Evolutionary conservation across 2,329 filamentous ascomycete genomes (phyloP).

Genomic region (Fusarium setosum): DNA sequence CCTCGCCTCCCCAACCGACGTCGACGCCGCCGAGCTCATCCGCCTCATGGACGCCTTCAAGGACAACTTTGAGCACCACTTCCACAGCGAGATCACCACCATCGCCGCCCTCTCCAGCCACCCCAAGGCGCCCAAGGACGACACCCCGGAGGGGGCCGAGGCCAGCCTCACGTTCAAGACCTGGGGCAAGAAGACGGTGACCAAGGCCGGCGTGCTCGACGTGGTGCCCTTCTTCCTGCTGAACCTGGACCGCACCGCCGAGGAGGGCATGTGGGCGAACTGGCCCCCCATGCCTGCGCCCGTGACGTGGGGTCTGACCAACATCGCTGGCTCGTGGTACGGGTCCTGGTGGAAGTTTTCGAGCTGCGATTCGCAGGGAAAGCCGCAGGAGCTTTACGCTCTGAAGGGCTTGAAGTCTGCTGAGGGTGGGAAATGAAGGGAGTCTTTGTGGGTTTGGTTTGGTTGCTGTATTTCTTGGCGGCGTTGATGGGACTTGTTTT

Average conservation of each 20-base stretch:
- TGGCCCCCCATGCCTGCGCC: constrained; percentile 74
- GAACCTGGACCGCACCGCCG: constrained; percentile 69
- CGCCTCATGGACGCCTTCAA: constrained; percentile 64
- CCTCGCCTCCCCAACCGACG: constrained; percentile 53
- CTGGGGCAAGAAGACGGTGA: constrained; percentile 73
- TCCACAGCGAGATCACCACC: constrained; percentile 65
- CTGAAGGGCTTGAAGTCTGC: constrained; percentile 43
- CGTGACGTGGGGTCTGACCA: constrained; percentile 69
- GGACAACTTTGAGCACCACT: constrained; percentile 62
- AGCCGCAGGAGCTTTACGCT: constrained; percentile 65
- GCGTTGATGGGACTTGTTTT: constrained; percentile 4
- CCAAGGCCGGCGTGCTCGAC: constrained; percentile 68
- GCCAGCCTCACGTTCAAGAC: constrained; percentile 65
- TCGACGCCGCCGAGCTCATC: constrained; percentile 58
- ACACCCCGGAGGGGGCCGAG: constrained; percentile 55
- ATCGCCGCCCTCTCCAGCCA: constrained; percentile 63
- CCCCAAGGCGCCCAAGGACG: constrained; percentile 60
- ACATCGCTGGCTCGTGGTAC: constrained; percentile 67
- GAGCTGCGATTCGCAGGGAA: constrained; percentile 66
- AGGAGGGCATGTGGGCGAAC: constrained; percentile 68
- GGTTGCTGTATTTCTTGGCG: background rate
- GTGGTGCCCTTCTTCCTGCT: constrained; percentile 74
- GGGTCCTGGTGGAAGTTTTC: constrained; percentile 73
- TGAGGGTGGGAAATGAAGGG: background rate
- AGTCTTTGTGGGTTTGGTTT: background rate